Evolutionary conservation across 208 protist genomes (phyloP).

Genomic region (Porcisia hertigi): DNA sequence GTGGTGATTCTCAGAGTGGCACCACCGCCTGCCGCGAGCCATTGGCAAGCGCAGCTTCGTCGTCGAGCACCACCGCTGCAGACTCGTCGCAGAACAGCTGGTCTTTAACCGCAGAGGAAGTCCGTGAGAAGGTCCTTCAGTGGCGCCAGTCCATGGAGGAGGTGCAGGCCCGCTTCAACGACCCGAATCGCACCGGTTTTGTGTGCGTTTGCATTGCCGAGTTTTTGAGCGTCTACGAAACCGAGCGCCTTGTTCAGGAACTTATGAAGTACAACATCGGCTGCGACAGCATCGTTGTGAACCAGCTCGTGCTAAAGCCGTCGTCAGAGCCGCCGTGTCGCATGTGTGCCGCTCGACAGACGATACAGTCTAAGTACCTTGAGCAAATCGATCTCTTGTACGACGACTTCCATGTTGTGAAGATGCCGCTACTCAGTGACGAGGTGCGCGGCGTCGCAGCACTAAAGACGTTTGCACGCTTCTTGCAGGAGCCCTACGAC

Average conservation of each 20-base stretch:
- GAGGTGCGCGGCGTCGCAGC: slow-evolving; percentile 91
- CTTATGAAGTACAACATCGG: slow-evolving; percentile 96
- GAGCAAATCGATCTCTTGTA: slow-evolving; percentile 95
- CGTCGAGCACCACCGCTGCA: not conserved
- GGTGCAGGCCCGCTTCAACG: slow-evolving; percentile 67
- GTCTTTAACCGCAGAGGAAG: slow-evolving; percentile 12
- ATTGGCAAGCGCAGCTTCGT: not conserved
- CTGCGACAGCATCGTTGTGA: slow-evolving; percentile 95
- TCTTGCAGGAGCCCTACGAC: slow-evolving; percentile 76
- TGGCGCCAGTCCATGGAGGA: slow-evolving; percentile 47
- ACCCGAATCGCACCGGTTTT: slow-evolving; percentile 94
- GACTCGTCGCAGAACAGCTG: not conserved
- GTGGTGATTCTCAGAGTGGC: not conserved
- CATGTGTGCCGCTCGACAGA: slow-evolving; percentile 88
- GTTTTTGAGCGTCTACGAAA: slow-evolving; percentile 99
- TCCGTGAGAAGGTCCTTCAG: slow-evolving; percentile 31
- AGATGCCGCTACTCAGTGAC: slow-evolving; percentile 90
- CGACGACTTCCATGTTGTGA: slow-evolving; percentile 95
- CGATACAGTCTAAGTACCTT: slow-evolving; percentile 96
- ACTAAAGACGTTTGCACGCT: slow-evolving; percentile 62
- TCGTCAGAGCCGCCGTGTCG: slow-evolving; percentile 66
- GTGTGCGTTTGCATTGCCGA: slow-evolving; percentile 99
- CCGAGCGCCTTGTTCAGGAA: slow-evolving; percentile 98
- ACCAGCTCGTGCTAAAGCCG: slow-evolving; percentile 91
- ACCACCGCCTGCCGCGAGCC: not conserved